Conservation (phyloP, 306 rosid species). For the Fragaria nilgerrensis region DNA sequence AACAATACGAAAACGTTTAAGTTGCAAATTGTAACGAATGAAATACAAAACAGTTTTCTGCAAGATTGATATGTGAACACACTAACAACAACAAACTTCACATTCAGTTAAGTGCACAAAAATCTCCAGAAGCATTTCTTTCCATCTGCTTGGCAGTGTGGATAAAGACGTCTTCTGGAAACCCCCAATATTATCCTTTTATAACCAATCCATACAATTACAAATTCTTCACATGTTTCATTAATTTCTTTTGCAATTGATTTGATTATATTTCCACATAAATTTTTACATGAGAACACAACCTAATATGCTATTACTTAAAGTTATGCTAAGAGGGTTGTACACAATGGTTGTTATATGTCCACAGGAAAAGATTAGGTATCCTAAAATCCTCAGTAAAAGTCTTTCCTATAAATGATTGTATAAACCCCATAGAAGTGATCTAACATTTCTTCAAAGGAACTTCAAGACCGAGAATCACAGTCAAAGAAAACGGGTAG, state of each 20-base stretch:
- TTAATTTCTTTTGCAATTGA: background rate
- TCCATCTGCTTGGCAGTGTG: background rate
- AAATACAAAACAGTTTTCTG: conserved; percentile 4
- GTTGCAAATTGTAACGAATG: conserved; percentile 12
- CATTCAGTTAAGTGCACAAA: conserved; percentile 8
- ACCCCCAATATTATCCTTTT: background rate
- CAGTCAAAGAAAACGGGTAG: background rate
- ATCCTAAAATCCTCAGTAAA: background rate
- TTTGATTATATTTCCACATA: background rate
- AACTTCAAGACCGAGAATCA: background rate
- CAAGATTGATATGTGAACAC: background rate
- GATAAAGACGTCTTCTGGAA: background rate
- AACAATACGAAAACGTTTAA: conserved; percentile 29
- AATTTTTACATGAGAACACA: background rate
- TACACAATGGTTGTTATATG: background rate
- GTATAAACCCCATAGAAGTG: background rate
- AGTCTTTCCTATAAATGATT: background rate
- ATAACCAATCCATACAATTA: background rate
- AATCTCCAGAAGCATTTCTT: background rate
- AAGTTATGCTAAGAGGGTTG: background rate
- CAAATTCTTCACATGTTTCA: background rate
- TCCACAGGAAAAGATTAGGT: background rate
- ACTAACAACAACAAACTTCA: background rate
- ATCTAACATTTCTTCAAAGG: background rate
- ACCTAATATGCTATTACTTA: background rate